Evolutionary conservation across 2,329 filamentous ascomycete genomes (phyloP).

Genomic region (Purpureocillium lavendulum): DNA sequence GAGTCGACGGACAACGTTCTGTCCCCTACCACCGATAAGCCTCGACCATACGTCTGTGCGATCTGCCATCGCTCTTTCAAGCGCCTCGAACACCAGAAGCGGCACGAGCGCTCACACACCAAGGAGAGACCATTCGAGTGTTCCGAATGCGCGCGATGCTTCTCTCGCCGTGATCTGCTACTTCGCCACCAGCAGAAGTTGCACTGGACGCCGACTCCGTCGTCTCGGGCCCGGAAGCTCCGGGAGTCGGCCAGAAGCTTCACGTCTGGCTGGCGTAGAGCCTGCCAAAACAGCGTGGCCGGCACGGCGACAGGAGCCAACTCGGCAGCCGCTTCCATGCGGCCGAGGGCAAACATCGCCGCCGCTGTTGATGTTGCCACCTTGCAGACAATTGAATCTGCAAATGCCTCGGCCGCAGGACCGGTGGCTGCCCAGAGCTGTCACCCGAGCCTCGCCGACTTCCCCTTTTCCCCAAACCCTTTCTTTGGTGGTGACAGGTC

Average conservation of each 20-base stretch:
- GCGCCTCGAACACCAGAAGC: conserved; percentile 89
- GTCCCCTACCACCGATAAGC: conserved; percentile 93
- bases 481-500: conserved; percentile 71
- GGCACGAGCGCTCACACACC: conserved; percentile 94
- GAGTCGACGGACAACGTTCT: conserved; percentile 46
- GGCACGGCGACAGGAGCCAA: conserved; percentile 38
- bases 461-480: conserved; percentile 52
- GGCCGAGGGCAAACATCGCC: conserved; percentile 91
- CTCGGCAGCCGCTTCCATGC: conserved; percentile 51
- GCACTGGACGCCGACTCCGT: conserved; percentile 84
- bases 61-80: conserved; percentile 92
- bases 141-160: conserved; percentile 87
- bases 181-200: conserved; percentile 97
- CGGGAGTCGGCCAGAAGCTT: conserved; percentile 80
- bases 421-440: conserved; percentile 53
- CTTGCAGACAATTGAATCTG: conserved; percentile 62
- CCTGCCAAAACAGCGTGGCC: conserved; percentile 87
- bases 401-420: conserved; percentile 43
- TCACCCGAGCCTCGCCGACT: conserved; percentile 65
- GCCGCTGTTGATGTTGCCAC: conserved; percentile 78
- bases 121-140: conserved; percentile 99
- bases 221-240: conserved; percentile 76
- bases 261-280: conserved; percentile 58
- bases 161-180: conserved; percentile 84
- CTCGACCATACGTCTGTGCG: conserved; percentile 84